Conservation (phyloP, 176 grass and related monocot species). For the Oryza officinalis region DNA sequence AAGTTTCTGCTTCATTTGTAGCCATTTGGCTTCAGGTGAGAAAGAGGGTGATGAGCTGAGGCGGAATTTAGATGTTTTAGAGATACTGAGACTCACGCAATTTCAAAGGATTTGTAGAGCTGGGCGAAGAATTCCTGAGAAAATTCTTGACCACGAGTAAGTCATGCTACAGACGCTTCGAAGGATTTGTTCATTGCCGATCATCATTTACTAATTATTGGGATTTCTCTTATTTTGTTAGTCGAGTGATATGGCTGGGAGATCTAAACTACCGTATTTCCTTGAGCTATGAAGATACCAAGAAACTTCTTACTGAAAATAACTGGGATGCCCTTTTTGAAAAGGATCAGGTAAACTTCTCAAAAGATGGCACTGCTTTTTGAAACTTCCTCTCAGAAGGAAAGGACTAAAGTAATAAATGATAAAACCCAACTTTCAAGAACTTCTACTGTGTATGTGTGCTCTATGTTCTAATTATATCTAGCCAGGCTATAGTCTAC, state of each 20-base stretch:
- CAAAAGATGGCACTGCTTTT: not conserved
- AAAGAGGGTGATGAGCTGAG: slow-evolving; percentile 92
- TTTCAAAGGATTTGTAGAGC: slow-evolving; percentile 83
- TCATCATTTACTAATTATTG: slow-evolving; percentile 17
- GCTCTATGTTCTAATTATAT: not conserved
- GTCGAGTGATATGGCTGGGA: slow-evolving; percentile 80
- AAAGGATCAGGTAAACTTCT: slow-evolving; percentile 81
- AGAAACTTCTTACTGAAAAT: slow-evolving; percentile 73
- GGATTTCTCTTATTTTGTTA: slow-evolving; percentile 36
- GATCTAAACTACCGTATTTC: slow-evolving; percentile 94
- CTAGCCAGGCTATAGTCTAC: not conserved
- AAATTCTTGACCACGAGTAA: slow-evolving; percentile 93
- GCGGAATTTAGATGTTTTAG: slow-evolving; percentile 76
- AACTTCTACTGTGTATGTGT: not conserved
- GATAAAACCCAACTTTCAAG: not conserved
- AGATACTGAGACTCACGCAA: slow-evolving; percentile 76
- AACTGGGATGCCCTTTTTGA: slow-evolving; percentile 89
- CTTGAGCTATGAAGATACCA: slow-evolving; percentile 74
- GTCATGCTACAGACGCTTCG: not conserved
- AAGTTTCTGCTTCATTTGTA: slow-evolving; percentile 89
- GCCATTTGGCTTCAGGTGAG: slow-evolving; percentile 89
- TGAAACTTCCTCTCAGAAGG: slow-evolving; percentile 17
- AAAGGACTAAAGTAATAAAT: slow-evolving; percentile 5
- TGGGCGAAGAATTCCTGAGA: slow-evolving; percentile 64
- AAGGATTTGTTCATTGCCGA: slow-evolving; percentile 13